These are phyloP conservation scores for Coccomyxa sp. DNA, from an alignment of 139 green algal genomes.

Conservation along the genomic window DNA sequence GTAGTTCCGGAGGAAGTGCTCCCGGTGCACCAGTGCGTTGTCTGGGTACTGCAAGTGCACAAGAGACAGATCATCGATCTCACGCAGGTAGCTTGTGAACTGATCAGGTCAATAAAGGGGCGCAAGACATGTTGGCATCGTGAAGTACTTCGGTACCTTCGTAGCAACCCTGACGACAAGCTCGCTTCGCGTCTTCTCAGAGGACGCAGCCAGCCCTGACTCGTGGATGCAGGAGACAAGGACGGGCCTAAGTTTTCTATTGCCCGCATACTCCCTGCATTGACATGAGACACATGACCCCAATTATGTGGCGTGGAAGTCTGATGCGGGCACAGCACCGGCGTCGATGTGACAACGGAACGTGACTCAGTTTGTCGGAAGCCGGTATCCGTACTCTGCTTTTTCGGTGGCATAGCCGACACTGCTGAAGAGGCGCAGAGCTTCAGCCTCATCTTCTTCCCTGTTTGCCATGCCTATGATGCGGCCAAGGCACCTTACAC, in stretches of 20 bases:
- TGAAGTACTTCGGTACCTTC: too few relatives aligned
- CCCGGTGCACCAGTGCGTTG: background rate
- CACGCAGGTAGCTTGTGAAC: too few relatives aligned
- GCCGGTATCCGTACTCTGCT: constrained; percentile 42
- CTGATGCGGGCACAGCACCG: background rate
- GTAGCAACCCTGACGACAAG: too few relatives aligned
- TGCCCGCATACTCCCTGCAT: constrained; percentile 67
- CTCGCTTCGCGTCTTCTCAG: constrained; percentile 31
- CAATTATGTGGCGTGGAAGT: background rate
- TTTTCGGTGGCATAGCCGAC: constrained; percentile 68
- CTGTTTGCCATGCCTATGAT: background rate
- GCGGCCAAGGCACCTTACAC: too few relatives aligned
- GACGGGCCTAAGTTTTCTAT: constrained; percentile 84
- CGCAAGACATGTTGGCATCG: too few relatives aligned
- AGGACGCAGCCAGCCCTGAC: too few relatives aligned
- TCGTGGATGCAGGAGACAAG: too few relatives aligned
- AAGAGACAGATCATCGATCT: too few relatives aligned
- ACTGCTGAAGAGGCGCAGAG: constrained; percentile 42
- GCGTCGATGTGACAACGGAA: background rate
- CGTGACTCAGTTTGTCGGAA: too few relatives aligned
- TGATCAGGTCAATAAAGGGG: too few relatives aligned
- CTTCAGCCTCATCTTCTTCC: constrained; percentile 39
- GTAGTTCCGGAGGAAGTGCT: background rate
- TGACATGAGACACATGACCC: background rate
- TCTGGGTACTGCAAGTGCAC: background rate